phyloP scores from a whole-genome alignment of 192 early-diverging fungal genomes.

The Kappamyces sp. region DNA sequence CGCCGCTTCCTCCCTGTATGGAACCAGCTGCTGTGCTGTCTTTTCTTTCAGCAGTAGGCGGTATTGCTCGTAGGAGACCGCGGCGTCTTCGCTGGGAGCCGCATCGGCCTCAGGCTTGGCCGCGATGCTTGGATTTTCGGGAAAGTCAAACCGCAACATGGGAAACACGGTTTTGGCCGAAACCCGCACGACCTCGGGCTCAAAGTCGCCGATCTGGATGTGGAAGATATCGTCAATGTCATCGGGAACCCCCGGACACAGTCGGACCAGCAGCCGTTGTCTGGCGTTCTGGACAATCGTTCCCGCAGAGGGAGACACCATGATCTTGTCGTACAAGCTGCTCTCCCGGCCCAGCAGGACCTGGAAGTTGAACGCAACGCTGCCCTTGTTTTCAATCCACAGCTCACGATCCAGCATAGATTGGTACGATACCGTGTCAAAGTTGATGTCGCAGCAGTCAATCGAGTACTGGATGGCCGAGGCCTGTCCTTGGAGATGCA shows the following conservation, averaged over 20 bases:
- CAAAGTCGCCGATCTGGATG: constrained; percentile 47
- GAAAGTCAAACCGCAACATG: constrained; percentile 26
- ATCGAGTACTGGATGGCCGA: constrained; percentile 39
- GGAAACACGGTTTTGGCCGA: constrained; percentile 38
- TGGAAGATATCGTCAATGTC: constrained; percentile 43
- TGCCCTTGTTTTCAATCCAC: constrained; percentile 41
- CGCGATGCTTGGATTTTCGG: constrained; percentile 23
- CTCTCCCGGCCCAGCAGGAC: constrained; percentile 25
- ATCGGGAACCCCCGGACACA: constrained; percentile 42
- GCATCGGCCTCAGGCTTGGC: not conserved
- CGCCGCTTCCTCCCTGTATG: constrained; percentile 5
- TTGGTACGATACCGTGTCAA: constrained; percentile 46
- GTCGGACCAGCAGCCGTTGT: constrained; percentile 37
- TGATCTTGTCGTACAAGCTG: constrained; percentile 28
- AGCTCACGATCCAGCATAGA: constrained; percentile 51
- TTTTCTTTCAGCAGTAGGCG: constrained; percentile 33
- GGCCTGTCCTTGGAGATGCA: constrained; percentile 42
- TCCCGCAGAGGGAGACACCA: constrained; percentile 36
- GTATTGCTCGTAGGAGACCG: constrained; percentile 36
- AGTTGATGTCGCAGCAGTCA: constrained; percentile 34
- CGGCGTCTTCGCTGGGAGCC: constrained; percentile 21
- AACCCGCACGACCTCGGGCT: constrained; percentile 40
- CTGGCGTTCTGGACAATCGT: constrained; percentile 30
- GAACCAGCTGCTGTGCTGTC: constrained; percentile 29
- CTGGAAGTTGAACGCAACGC: constrained; percentile 45